Conservation (phyloP, 305 asterid species). For the Caryopteris hybrid region DNA sequence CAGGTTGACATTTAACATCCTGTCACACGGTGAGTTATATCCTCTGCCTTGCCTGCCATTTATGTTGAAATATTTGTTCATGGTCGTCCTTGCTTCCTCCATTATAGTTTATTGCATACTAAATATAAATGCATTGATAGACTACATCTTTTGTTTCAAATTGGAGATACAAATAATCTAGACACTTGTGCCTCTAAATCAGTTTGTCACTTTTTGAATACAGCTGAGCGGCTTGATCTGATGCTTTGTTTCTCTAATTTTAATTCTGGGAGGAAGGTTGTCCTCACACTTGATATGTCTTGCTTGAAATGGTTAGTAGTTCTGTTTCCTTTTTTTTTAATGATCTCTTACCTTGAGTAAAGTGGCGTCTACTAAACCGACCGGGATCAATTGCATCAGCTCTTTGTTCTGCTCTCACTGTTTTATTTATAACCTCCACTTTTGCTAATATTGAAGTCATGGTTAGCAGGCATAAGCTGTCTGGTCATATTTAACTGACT, state of each 20-base stretch:
- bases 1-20: neutral
- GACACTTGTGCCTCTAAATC: neutral
- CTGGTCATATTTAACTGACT: neutral
- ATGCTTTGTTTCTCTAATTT: constrained; percentile 57
- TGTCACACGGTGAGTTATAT: neutral
- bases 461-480: neutral
- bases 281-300: constrained; percentile 66
- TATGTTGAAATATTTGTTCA: neutral
- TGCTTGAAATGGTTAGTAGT: constrained; percentile 73
- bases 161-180: neutral
- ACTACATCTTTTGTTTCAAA: constrained; percentile 1
- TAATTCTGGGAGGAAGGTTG: constrained; percentile 52
- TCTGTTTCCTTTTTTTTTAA: constrained; percentile 9
- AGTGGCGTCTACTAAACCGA: neutral
- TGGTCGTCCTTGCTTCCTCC: neutral
- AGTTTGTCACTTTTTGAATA: constrained; percentile 24
- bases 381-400: neutral
- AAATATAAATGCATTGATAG: constrained; percentile 4
- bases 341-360: constrained; percentile 5
- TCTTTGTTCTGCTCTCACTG: neutral
- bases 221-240: constrained; percentile 75
- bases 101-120: neutral
- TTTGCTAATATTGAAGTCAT: neutral
- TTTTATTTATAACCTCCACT: neutral
- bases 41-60: no score